Base-by-base conservation (phyloP, 2,329 filamentous ascomycete species). In the Beauveria scarabaeidicola region DNA sequence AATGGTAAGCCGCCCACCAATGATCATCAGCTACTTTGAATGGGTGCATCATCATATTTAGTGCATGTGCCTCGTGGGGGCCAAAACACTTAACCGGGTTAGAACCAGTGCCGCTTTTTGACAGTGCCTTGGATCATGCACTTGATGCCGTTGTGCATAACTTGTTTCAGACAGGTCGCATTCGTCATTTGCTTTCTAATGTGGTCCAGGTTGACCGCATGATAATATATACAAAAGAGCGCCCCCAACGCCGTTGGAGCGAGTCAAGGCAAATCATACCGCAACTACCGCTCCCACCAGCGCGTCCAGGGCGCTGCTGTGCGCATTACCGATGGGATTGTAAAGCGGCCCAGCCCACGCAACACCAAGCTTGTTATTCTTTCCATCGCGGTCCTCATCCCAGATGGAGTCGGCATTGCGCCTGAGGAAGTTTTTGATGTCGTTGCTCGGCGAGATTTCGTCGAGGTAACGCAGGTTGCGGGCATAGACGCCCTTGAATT, bases 401-500 rank as follows among this genome's bases (percentile, higher is more conserved):
- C 86, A 90, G 61, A 90, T 84, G 53, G 79, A 81, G 63, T 86
- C 75, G 11, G 87, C 87, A 61, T 88, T 90, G 38, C 70, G 73
- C 53, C 77, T 69, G 59, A 90, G 81, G 58, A 86, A 85, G 2
- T 73, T 68, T 17, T 71, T 74, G 66, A 84, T 86, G 11, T 69
- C 69, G 6, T 74, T 68, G 44, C 79, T 73, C 0, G 81, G 80
- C 1, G 77, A 78, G 2, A 71, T 79, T 1, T 73, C 66, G 29
- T 87, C 75, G 36, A 91, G 71, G 59, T 81, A 79, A 41, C 78
- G 76, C 23, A 90, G 72, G 66, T 88, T 88, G 27, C 86, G 79
- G 17, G 82, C 77, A 63, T 90, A 89, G 40, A 90, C 76, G 5
- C 88, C 88, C 71, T 91, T 90, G 78, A 90, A 91, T 66, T 88